Evolutionary conservation across 2,329 filamentous ascomycete genomes (phyloP), one percentile per base, ranked within the genome.

Genomic region (Didymella sp.): DNA sequence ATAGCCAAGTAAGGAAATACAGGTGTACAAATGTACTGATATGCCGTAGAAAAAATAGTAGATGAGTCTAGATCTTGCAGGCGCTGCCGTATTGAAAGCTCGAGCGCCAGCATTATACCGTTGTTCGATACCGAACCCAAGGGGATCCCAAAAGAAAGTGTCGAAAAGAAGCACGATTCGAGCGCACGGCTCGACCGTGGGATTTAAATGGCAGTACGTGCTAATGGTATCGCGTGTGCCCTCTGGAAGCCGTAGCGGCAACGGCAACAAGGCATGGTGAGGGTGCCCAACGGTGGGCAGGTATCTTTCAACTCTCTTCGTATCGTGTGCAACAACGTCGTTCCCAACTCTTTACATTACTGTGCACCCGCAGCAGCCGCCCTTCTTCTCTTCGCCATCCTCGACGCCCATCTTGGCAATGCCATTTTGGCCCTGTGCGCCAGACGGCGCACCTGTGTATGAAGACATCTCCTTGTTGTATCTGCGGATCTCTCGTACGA

Each of bases 391-490:
- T 68, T 87, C 84, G 61, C 85, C 84, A 59, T 88, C 87, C 66
- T 89, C 87, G 70, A 95, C 86, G 67, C 96, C 90, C 84, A 96
- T 88, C 79, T 93, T 91, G 82, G 86, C 83, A 62, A 83, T 71
- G 56, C 69, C 88, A 69, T 84, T 85, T 68, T 84, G 85, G 56
- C 58, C 60, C 62, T 80, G 79, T 58, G 81, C 82, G 67, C 60
- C 87, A 81, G 59, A 84, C 81, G 70, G 85, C 81, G 65, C 88
- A 55, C 89, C 89, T 60, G 88, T 87, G 78, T 96, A 91, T 58
- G 91, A 91, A 59, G 93, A 92, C 88, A 97, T 96, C 76, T 98
- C 94, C 77, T 95, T 94, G 87, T 99, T 98, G 81, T 96, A 98
- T 80, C 92, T 90, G 80, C 95, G 88, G 74, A 99, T 99, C 78